A percentile compares a stretch with the other conserved stretches of the same genome.
Conservation (phyloP, 805 yeast species). For the Lipomyces mesembrius region DNA sequence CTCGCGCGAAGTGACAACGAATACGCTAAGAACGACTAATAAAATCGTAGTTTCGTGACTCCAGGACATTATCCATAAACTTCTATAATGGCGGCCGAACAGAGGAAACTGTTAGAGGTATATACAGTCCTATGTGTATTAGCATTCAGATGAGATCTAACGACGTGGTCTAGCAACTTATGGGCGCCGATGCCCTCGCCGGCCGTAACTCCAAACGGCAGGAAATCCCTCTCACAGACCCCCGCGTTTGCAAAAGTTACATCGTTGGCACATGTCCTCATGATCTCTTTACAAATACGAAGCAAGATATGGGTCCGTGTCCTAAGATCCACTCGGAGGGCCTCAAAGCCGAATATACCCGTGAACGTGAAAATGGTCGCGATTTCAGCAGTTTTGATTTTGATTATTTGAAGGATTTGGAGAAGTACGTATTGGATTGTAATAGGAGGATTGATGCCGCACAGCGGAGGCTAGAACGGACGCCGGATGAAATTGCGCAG, state of each 20-base stretch:
- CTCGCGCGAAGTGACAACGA: not conserved
- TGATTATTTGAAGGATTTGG: constrained; percentile 54
- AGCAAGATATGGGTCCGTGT: constrained; percentile 81
- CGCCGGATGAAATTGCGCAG: constrained; percentile 71
- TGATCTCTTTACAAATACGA: constrained; percentile 80
- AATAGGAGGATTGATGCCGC: constrained; percentile 68
- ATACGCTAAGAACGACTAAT: too few species aligned
- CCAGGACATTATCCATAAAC: not conserved
- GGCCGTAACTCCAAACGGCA: constrained; percentile 47
- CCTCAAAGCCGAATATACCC: constrained; percentile 70
- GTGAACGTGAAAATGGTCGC: constrained; percentile 48
- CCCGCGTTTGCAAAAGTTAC: constrained; percentile 75
- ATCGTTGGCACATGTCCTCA: constrained; percentile 87
- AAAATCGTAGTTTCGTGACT: not conserved
- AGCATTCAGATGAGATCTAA: not conserved
- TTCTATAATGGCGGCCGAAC: constrained; percentile 64
- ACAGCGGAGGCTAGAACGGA: constrained; percentile 65
- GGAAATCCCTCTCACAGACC: constrained; percentile 54
- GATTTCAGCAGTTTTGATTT: constrained; percentile 54
- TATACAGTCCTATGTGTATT: not conserved
- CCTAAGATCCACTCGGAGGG: constrained; percentile 75
- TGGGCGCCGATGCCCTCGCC: constrained; percentile 58
- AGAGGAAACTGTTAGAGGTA: constrained; percentile 66
- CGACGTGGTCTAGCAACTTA: constrained; percentile 54
- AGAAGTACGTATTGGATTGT: constrained; percentile 66